Evolutionary conservation across 352 stramenopile species (phyloP).

Genomic region (Phytophthora boehmeriae): DNA sequence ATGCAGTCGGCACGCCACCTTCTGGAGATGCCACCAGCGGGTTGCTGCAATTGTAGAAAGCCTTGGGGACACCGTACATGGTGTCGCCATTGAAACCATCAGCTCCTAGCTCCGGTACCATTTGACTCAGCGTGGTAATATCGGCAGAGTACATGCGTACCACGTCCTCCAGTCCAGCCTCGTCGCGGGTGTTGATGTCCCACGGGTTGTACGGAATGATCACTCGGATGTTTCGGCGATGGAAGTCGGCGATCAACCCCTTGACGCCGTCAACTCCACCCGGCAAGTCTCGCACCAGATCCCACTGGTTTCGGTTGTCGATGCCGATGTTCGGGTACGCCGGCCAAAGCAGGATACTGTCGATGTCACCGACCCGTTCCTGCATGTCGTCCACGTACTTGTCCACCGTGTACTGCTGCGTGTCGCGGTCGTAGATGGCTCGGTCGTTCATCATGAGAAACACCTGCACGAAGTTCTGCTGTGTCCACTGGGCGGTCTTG

Average conservation of each 20-base stretch:
- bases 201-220: conserved; percentile 88
- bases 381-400: conserved; percentile 71
- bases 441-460: conserved; percentile 84
- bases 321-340: conserved; percentile 86
- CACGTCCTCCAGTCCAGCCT: conserved; percentile 48
- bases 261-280: conserved; percentile 55
- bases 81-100: conserved; percentile 91
- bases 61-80: conserved; percentile 83
- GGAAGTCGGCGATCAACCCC: conserved; percentile 62
- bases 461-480: conserved; percentile 76
- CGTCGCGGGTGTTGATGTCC: conserved; percentile 74
- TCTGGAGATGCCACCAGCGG: conserved; percentile 66
- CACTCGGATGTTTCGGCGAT: conserved; percentile 59
- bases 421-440: conserved; percentile 71
- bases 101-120: conserved; percentile 46
- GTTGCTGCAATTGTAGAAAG: conserved; percentile 80
- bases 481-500: conserved; percentile 65
- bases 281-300: conserved; percentile 64
- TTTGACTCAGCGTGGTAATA: conserved; percentile 51
- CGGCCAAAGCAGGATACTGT: conserved; percentile 86
- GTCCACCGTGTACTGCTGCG: conserved; percentile 68
- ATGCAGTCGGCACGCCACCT: conserved; percentile 69
- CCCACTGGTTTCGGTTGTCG: conserved; percentile 85
- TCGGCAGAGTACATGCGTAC: conserved; percentile 82
- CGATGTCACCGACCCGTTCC: conserved; percentile 54